Conservation (phyloP, 495 filamentous ascomycete species). For the Cladorrhinum samala region DNA sequence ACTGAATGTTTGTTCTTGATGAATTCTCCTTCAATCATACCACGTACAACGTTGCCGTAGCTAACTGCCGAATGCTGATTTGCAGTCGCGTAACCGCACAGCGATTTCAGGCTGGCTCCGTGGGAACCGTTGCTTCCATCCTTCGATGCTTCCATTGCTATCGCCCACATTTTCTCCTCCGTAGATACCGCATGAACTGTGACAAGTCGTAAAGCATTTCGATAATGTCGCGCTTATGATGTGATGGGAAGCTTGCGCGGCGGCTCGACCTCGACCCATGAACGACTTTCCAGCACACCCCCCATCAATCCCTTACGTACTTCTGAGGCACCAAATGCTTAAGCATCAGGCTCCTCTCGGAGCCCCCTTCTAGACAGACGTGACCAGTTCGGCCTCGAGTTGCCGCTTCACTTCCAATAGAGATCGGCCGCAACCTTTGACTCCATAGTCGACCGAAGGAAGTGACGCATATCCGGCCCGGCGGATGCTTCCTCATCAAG, state of each 20-base stretch:
- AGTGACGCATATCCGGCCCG: conserved; percentile 46
- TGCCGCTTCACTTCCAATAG: conserved; percentile 49
- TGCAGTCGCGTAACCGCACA: conserved; percentile 14
- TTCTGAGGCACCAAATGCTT: not conserved
- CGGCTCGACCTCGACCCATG: not conserved
- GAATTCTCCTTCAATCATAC: not conserved
- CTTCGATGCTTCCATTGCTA: conserved; percentile 10
- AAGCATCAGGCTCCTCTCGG: not conserved
- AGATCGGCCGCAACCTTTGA: conserved; percentile 52
- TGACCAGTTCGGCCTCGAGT: not conserved
- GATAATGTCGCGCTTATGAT: not conserved
- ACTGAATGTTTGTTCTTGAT: conserved; percentile 6
- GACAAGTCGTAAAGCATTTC: not conserved
- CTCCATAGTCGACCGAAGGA: conserved; percentile 60
- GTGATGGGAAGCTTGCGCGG: not conserved
- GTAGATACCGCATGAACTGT: not conserved
- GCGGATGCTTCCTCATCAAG: conserved; percentile 34
- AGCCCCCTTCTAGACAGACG: not conserved
- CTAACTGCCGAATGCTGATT: conserved; percentile 21
- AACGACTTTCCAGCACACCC: not conserved
- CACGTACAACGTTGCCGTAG: not conserved
- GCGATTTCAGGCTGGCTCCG: conserved; percentile 12
- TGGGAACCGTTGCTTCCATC: conserved; percentile 7
- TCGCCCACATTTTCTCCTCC: conserved; percentile 5
- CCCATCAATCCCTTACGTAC: not conserved